Conservation (phyloP, 2,329 filamentous ascomycete genomes). For the Talaromyces sp. region DNA sequence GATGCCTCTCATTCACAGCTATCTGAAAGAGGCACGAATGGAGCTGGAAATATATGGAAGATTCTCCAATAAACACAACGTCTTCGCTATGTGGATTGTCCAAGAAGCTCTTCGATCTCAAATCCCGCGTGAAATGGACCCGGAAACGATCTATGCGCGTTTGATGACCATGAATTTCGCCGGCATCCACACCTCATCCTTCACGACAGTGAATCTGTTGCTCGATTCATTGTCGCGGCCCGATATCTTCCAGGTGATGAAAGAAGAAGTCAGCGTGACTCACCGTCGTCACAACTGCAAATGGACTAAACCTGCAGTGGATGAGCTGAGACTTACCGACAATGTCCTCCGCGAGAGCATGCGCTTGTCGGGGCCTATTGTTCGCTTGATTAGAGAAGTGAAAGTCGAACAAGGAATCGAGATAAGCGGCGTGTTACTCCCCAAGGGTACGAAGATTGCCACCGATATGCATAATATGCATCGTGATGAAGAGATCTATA, state of each 20-base stretch:
- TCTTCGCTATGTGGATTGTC: constrained; percentile 2
- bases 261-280: not conserved
- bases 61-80: not conserved
- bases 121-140: not conserved
- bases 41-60: not conserved
- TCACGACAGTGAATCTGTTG: not conserved
- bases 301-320: not conserved
- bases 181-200: not conserved
- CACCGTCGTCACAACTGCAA: not conserved
- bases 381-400: not conserved
- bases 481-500: constrained; percentile 1
- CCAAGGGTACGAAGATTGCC: constrained; percentile 1
- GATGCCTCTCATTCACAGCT: not conserved
- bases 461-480: not conserved
- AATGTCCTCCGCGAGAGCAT: constrained; percentile 4
- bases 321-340: not conserved
- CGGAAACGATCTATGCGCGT: not conserved
- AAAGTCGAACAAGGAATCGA: not conserved
- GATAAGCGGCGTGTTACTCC: not conserved
- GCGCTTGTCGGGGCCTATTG: not conserved
- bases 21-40: not conserved
- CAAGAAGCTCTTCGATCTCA: not conserved
- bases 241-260: not conserved
- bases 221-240: not conserved
- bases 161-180: constrained; percentile 4